A percentile compares a stretch with the other conserved stretches of the same genome.
These are phyloP conservation scores for Mycena albidolilacea DNA, from an alignment of 768 basidiomycete genomes.

Conservation along the genomic window DNA sequence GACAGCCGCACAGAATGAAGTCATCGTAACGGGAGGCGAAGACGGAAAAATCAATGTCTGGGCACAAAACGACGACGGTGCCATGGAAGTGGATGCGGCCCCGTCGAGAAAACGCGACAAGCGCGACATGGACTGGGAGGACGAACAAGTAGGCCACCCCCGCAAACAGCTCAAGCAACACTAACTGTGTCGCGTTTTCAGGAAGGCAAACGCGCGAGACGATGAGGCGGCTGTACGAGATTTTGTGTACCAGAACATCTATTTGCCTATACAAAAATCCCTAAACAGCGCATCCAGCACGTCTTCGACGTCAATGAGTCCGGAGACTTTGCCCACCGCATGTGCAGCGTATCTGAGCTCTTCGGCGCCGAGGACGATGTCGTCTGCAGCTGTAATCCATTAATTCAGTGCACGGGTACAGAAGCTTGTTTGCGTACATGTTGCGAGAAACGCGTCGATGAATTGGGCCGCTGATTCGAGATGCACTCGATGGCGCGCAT, in stretches of 20 bases:
- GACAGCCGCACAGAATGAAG: constrained; percentile 48
- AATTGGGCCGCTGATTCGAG: constrained; percentile 76
- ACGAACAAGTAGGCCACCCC: constrained; percentile 39
- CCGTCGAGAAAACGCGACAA: constrained; percentile 43
- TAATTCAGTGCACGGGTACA: background rate
- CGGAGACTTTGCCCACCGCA: constrained; percentile 89
- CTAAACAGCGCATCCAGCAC: constrained; percentile 86
- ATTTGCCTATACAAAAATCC: constrained; percentile 94
- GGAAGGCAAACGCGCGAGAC: constrained; percentile 26
- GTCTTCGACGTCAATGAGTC: constrained; percentile 86
- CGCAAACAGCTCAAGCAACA: too few relatives aligned
- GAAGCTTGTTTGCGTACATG: constrained; percentile 49
- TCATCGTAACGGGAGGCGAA: constrained; percentile 67
- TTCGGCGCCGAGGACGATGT: constrained; percentile 88
- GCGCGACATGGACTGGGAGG: constrained; percentile 43
- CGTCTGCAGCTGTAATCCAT: constrained; percentile 64
- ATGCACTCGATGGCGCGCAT: constrained; percentile 84
- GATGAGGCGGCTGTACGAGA: background rate
- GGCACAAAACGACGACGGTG: constrained; percentile 42
- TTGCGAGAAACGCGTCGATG: constrained; percentile 72
- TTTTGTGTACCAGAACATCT: constrained; percentile 29
- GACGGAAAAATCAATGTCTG: constrained; percentile 63
- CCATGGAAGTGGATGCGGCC: constrained; percentile 48
- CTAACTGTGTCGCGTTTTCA: constrained; percentile 15
- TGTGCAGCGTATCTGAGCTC: constrained; percentile 89